A percentile compares a stretch with the other conserved stretches of the same genome.
phyloP scores from a whole-genome alignment of 148 eudicot species.

The Oxyria digyna region DNA sequence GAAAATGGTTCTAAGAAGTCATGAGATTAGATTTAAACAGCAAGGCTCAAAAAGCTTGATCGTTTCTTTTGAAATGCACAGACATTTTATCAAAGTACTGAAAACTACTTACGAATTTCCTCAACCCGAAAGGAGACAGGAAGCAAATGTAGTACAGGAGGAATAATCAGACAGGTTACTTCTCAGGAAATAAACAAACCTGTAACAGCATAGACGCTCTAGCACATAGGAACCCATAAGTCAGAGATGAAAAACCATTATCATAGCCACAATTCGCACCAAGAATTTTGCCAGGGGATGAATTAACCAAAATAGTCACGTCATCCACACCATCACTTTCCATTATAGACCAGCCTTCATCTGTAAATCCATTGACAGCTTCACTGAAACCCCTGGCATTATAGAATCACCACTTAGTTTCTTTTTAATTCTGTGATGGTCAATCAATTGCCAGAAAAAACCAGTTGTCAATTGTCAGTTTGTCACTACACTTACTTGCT shows the following conservation, averaged over 20 bases:
- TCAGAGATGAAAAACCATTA: slow-evolving; percentile 47
- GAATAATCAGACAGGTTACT: background rate
- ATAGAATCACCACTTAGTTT: background rate
- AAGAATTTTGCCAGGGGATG: slow-evolving; percentile 55
- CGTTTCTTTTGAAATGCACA: too few relatives aligned
- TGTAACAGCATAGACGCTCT: slow-evolving; percentile 94
- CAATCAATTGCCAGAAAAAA: background rate
- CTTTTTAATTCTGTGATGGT: background rate
- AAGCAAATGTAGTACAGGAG: too few relatives aligned
- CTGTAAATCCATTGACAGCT: slow-evolving; percentile 81
- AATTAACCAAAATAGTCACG: slow-evolving; percentile 59
- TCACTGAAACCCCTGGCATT: slow-evolving; percentile 73
- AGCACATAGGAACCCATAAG: slow-evolving; percentile 62
- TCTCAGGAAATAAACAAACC: slow-evolving; percentile 21
- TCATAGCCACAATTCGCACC: slow-evolving; percentile 37
- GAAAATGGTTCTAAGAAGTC: too few relatives aligned
- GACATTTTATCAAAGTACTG: too few relatives aligned
- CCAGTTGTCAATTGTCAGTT: background rate
- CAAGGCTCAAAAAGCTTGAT: too few relatives aligned
- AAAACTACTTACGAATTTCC: too few relatives aligned
- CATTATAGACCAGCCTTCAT: slow-evolving; percentile 87
- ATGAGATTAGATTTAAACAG: too few relatives aligned
- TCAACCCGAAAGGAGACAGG: too few relatives aligned
- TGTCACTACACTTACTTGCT: slow-evolving; percentile 48
- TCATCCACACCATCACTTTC: slow-evolving; percentile 78